A percentile compares a stretch with the other conserved stretches of the same genome.
These are phyloP conservation scores for Madurella mycetomatis DNA, from an alignment of 2,329 filamentous ascomycete species.

Conservation along the genomic window DNA sequence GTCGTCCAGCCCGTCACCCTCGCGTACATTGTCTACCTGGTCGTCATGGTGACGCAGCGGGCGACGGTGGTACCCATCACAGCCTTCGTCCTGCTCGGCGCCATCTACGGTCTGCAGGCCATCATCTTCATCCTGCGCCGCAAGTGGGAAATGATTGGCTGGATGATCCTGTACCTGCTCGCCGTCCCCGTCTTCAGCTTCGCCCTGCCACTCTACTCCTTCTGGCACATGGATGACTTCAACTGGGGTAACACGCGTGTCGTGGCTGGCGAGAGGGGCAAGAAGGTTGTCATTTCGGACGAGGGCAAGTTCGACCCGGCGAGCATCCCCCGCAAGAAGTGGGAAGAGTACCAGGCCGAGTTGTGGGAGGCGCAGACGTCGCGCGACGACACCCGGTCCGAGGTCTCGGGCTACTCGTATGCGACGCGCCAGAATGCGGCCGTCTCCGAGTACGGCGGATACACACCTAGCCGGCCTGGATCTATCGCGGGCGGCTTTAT, in stretches of 20 bases:
- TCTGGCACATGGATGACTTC: constrained; percentile 99
- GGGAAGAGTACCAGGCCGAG: constrained; percentile 98
- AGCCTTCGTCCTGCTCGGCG: constrained; percentile 83
- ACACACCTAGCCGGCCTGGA: constrained; percentile 50
- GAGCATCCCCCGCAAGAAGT: constrained; percentile 94
- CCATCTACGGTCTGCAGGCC: constrained; percentile 95
- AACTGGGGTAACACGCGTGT: constrained; percentile 98
- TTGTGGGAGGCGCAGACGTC: constrained; percentile 91
- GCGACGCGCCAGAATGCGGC: constrained; percentile 68
- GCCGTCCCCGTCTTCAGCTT: constrained; percentile 91
- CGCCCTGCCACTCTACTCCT: constrained; percentile 84
- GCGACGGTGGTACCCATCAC: constrained; percentile 69
- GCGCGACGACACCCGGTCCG: constrained; percentile 76
- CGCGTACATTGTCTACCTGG: constrained; percentile 83
- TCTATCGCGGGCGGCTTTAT: constrained; percentile 46
- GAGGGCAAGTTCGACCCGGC: constrained; percentile 96
- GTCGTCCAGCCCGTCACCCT: constrained; percentile 88
- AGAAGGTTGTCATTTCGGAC: constrained; percentile 88
- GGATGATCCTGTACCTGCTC: constrained; percentile 94
- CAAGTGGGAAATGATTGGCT: constrained; percentile 99
- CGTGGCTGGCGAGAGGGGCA: constrained; percentile 87
- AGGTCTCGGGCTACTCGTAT: constrained; percentile 91
- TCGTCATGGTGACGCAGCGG: constrained; percentile 64
- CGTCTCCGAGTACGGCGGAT: constrained; percentile 65
- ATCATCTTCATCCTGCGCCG: constrained; percentile 94